Conservation (phyloP, 768 basidiomycete species). For the Lactifluus hygrophoroides region DNA sequence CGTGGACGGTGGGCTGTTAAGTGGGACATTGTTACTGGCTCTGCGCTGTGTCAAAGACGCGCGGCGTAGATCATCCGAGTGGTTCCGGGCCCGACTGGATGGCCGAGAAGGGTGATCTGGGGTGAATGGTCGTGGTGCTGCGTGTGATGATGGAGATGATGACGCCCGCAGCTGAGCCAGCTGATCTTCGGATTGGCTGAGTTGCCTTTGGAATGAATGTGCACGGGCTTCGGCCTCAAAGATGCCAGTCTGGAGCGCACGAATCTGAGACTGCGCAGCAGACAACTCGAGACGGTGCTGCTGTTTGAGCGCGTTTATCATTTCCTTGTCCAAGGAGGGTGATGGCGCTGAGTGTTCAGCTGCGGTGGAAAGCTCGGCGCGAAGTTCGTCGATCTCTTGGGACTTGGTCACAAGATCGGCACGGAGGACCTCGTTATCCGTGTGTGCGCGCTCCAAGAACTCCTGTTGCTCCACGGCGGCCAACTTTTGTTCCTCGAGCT, state of each 20-base stretch:
- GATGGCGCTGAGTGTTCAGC: slow-evolving; percentile 32
- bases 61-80: slow-evolving; percentile 34
- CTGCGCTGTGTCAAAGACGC: slow-evolving; percentile 29
- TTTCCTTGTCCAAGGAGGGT: slow-evolving; percentile 63
- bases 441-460: slow-evolving; percentile 53
- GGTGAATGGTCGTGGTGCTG: slow-evolving; percentile 37
- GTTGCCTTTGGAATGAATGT: slow-evolving; percentile 60
- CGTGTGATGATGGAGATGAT: slow-evolving; percentile 30
- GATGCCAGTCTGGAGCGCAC: slow-evolving; percentile 61
- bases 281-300: slow-evolving; percentile 79
- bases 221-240: slow-evolving; percentile 66
- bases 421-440: slow-evolving; percentile 64
- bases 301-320: slow-evolving; percentile 60
- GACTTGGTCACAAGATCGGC: slow-evolving; percentile 53
- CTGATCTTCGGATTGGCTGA: slow-evolving; percentile 59
- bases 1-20: slow-evolving; percentile 27
- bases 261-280: slow-evolving; percentile 68
- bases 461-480: slow-evolving; percentile 54
- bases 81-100: slow-evolving; percentile 34
- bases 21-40: slow-evolving; percentile 26
- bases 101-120: slow-evolving; percentile 35
- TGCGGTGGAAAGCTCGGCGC: slow-evolving; percentile 37
- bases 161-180: slow-evolving; percentile 39
- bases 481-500: slow-evolving; percentile 40
- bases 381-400: slow-evolving; percentile 56